Percentiles rank a stretch among this genome's conserved stretches.
Conservation (phyloP, 805 yeast species). For the Priceomyces melissophilus region DNA sequence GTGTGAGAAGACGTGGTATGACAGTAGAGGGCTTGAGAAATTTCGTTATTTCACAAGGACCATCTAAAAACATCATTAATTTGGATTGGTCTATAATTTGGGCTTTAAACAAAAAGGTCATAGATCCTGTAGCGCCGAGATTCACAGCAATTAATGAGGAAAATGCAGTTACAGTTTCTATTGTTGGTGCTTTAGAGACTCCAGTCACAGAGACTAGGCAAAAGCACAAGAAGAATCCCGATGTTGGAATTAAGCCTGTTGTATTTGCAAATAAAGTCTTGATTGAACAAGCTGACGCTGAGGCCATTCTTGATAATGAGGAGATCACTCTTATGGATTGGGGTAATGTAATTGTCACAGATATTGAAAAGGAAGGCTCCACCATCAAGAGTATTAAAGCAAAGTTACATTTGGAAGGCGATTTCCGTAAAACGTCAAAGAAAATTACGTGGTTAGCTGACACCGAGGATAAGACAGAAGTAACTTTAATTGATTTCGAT, state of each 20-base stretch:
- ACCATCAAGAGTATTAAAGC: slow-evolving; percentile 65
- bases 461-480: slow-evolving; percentile 65
- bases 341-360: slow-evolving; percentile 87
- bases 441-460: slow-evolving; percentile 93
- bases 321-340: slow-evolving; percentile 98
- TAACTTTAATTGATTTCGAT: slow-evolving; percentile 86
- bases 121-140: slow-evolving; percentile 97
- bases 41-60: slow-evolving; percentile 94
- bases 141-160: slow-evolving; percentile 71
- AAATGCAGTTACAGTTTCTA: slow-evolving; percentile 65
- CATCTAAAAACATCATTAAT: slow-evolving; percentile 94
- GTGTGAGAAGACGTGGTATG: slow-evolving; percentile 99
- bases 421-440: slow-evolving; percentile 93
- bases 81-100: slow-evolving; percentile 97
- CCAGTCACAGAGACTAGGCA: slow-evolving; percentile 71
- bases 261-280: slow-evolving; percentile 59
- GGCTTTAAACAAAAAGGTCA: slow-evolving; percentile 96
- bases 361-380: slow-evolving; percentile 60
- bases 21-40: slow-evolving; percentile 94
- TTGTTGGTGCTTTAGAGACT: slow-evolving; percentile 63
- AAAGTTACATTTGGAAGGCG: slow-evolving; percentile 87
- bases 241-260: slow-evolving; percentile 79
- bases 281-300: slow-evolving; percentile 84
- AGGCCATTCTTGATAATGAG: slow-evolving; percentile 67
- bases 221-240: slow-evolving; percentile 94